phyloP scores from a whole-genome alignment of 2,329 filamentous ascomycete species.

The Fusarium pseudocircinatum region DNA sequence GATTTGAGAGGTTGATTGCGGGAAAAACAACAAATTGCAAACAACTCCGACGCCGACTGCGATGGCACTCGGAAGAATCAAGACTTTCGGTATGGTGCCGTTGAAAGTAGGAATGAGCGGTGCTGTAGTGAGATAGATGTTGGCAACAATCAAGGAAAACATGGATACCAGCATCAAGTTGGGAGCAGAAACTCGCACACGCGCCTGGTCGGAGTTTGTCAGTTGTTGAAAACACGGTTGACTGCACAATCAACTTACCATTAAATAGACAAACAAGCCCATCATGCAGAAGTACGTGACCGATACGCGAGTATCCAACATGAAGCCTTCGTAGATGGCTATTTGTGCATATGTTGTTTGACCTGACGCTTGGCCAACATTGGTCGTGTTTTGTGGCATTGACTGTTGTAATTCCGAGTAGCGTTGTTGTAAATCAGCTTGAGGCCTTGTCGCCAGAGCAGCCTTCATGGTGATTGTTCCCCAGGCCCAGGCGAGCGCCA shows the following conservation, averaged over 20 bases:
- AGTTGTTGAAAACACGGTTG: background rate
- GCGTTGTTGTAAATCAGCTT: constrained; percentile 18
- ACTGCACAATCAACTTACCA: background rate
- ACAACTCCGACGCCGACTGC: constrained; percentile 6
- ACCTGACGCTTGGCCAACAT: constrained; percentile 15
- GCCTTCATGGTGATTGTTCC: constrained; percentile 33
- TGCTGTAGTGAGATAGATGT: constrained; percentile 4
- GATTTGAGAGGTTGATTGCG: constrained; percentile 14
- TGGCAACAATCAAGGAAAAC: constrained; percentile 6
- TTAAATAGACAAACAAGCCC: constrained; percentile 22
- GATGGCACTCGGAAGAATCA: background rate
- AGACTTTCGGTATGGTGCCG: constrained; percentile 3
- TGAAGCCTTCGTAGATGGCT: constrained; percentile 23
- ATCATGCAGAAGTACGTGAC: constrained; percentile 37
- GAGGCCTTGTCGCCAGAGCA: constrained; percentile 28
- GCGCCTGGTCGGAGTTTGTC: background rate
- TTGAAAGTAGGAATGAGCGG: constrained; percentile 5
- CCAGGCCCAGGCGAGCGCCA: constrained; percentile 31
- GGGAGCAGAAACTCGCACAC: constrained; percentile 9
- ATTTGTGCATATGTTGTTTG: constrained; percentile 20
- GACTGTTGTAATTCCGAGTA: constrained; percentile 16
- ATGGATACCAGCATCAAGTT: constrained; percentile 6
- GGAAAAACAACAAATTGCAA: constrained; percentile 13
- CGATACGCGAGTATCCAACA: constrained; percentile 26
- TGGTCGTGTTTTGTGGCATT: constrained; percentile 28